Evolutionary conservation across 2,329 filamentous ascomycete genomes (phyloP), one percentile per base, ranked within the genome.

Genomic region (Hymenoscyphus infarciens): DNA sequence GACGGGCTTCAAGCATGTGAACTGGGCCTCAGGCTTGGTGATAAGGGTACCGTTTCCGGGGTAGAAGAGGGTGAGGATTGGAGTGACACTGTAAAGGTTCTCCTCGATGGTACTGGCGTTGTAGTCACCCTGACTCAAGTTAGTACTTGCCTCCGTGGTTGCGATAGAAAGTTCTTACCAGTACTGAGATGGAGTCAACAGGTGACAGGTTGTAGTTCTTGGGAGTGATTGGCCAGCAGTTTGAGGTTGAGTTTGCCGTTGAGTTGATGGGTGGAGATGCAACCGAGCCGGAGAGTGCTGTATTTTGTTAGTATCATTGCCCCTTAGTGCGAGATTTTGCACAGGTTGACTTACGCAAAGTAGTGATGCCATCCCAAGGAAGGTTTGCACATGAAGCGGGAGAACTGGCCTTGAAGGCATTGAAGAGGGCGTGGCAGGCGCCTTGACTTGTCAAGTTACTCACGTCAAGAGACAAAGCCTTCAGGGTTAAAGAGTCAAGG

Each of bases 171-270:
- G 19, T 15, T 11, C 45, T 22, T 25, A 52, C 45, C 45, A n/a
- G n/a, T 6, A n/a, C 16, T 49, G 16, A 19, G 31, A 35, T 11
- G 27, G 53, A 29, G 13, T 33, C 13, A 15, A 56, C 53, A 56
- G 16, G 27, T 56, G 53, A 11, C 27, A 56, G 13, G 25, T 56
- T 15, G 31, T 56, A 27, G 27, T 31, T n/a, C 53, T 56, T 56
- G n/a, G 27, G 53, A 15, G 31, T 35, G n/a, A 56, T 56, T 56
- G 53, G 53, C 53, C 53, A 56, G 53, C 53, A 56, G 15, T 56
- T 33, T 27, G 53, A 56, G n/a, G 53, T 56, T 29, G 53, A 33
- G 53, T 56, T 56, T 19, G 27, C 15, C 2, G 53, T 35, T n/a
- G 53, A 31, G 31, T 31, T 56, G n/a, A 56, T 56, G 5, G 22